Conservation (phyloP, 768 basidiomycete genomes). For the Sistotremastrum suecicum region DNA sequence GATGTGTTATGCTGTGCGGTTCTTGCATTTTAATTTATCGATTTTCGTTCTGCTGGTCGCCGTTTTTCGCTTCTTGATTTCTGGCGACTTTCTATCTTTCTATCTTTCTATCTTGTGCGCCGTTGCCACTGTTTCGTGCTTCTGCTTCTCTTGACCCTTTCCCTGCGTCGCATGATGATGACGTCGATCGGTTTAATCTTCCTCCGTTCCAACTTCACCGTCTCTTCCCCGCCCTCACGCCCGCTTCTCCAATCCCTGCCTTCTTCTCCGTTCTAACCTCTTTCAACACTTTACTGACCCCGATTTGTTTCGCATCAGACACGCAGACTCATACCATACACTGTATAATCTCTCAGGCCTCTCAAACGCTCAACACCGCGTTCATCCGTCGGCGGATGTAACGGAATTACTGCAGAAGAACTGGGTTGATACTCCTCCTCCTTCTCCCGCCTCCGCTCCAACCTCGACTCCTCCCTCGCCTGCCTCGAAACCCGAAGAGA, state of each 20-base stretch:
- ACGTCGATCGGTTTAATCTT: neutral
- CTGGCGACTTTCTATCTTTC: no score
- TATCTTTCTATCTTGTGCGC: no score
- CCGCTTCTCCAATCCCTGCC: neutral
- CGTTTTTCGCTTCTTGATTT: no score
- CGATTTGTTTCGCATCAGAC: slow-evolving; percentile 24
- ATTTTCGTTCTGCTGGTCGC: no score
- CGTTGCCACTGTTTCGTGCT: no score
- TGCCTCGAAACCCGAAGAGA: no score
- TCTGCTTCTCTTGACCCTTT: no score
- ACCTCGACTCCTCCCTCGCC: neutral
- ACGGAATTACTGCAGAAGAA: slow-evolving; percentile 25
- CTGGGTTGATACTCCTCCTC: slow-evolving; percentile 9
- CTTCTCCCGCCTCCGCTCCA: slow-evolving; percentile 12
- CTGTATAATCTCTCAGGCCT: slow-evolving; percentile 85
- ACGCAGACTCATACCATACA: slow-evolving; percentile 92
- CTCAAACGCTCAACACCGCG: slow-evolving; percentile 74
- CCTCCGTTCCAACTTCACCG: neutral
- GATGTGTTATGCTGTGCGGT: no score
- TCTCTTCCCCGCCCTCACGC: neutral
- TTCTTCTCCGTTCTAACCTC: neutral
- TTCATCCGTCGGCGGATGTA: slow-evolving; percentile 32
- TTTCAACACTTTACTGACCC: neutral
- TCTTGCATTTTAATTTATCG: no score
- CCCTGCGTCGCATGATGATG: no score